Base-by-base conservation (phyloP, 148 eudicot species). In the Fallopia convolvulus region DNA sequence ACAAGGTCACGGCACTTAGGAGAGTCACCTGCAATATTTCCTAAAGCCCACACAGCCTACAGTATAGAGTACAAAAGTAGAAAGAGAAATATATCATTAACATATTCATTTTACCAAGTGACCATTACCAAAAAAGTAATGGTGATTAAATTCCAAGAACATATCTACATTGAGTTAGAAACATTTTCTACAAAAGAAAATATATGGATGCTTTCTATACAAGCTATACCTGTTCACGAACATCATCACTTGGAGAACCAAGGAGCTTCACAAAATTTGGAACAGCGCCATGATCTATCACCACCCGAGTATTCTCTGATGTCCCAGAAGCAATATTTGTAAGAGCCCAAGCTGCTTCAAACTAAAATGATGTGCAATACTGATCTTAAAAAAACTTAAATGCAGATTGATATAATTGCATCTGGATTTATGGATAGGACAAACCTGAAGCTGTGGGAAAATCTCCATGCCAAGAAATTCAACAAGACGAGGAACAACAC, bases 401-500 rank as follows among this genome's bases (percentile, higher is more conserved):
- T 46, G 10, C 48, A 46, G 12, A 46, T 46, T 46, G 39, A 46
- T 10, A 46, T 46, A 7, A 10, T 46, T 46, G 8, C 48, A 46
- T 46, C 48, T 46, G 7, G 48, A 46, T 7, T 46, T 46, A 46
- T 46, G 48, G 8, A 46, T 10, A 46, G 48, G 48, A 78, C 83
- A 77, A 32, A 90, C 96, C 92, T 91, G 96, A 11, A 91, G 89
- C 81, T 85, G 92, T 3, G 95, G 96, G 56, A 78, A 89, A 80
- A 87, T 91, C 83, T 89, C 96, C 80, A 91, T 88, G 73, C 79
- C 79, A 80, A 91, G 90, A 80, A 89, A 91, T 81, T 91, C 87
- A 32, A 91, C 89, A 77, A 91, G 88, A n/a, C 90, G 87, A 36
- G 92, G 96, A 73, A 91, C 92, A 80, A 87, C 90, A 52, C 96